These are phyloP conservation scores for Russula sp. DNA, from an alignment of 768 basidiomycete species.

Conservation along the genomic window DNA sequence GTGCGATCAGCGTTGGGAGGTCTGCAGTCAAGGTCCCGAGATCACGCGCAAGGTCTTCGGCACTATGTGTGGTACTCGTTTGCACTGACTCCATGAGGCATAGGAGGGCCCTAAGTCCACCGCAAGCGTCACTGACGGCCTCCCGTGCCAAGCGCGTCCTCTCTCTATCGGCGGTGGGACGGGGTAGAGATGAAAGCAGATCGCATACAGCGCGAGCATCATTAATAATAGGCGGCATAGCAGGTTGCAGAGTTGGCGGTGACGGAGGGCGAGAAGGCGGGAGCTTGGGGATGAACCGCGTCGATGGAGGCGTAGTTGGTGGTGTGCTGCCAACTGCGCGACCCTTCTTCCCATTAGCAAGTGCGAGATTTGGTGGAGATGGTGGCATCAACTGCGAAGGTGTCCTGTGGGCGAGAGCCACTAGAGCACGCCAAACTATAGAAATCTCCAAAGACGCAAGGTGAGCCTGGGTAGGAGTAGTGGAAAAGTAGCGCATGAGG, in stretches of 20 bases:
- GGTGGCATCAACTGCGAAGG: conserved; percentile 42
- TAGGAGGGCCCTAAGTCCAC: conserved; percentile 55
- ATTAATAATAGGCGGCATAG: conserved; percentile 44
- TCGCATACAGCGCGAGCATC: conserved; percentile 66
- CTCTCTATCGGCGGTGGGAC: conserved; percentile 51
- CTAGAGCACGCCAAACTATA: conserved; percentile 68
- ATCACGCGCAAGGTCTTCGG: conserved; percentile 39
- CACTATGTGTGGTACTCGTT: conserved; percentile 25
- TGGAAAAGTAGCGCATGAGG: conserved; percentile 54
- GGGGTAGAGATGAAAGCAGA: conserved; percentile 57
- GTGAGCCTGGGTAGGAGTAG: conserved; percentile 52
- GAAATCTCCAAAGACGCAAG: conserved; percentile 72
- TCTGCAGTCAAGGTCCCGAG: conserved; percentile 56
- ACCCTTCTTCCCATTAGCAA: conserved; percentile 33
- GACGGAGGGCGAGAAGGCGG: conserved; percentile 66
- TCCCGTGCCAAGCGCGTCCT: conserved; percentile 62
- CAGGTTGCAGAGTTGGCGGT: conserved; percentile 42
- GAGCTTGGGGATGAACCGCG: conserved; percentile 63
- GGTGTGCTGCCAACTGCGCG: conserved; percentile 45
- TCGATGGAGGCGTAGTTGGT: conserved; percentile 53
- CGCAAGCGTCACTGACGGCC: conserved; percentile 77
- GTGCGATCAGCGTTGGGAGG: conserved; percentile 69
- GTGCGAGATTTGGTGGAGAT: conserved; percentile 39
- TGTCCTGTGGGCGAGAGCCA: conserved; percentile 62
- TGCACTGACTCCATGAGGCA: conserved; percentile 51